Base-by-base conservation (phyloP, 768 basidiomycete genomes). In the Suillus plorans region DNA sequence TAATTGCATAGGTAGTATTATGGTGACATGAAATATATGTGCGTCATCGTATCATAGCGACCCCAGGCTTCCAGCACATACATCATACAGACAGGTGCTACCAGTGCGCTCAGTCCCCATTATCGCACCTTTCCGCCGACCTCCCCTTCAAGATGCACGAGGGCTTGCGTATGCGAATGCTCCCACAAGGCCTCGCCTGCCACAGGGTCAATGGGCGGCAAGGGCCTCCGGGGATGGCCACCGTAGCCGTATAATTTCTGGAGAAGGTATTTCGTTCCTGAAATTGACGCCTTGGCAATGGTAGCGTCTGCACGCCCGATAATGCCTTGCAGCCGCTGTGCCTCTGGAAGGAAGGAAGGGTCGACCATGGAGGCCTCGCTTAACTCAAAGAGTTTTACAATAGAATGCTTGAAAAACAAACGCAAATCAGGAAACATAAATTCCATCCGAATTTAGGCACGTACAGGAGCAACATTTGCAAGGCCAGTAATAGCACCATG, bases 401-500 rank as follows among this genome's bases (percentile, higher is more conserved):
- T 77, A 0, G 92, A 77, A 69, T 85, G 72, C 89, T 92, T 71
- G 8, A 37, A 50, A 66, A 63, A 49, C 52, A 53, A 37, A 34
- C n/a, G 42, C 42, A 57, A 60, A 58, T 66, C 37, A 68, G 20
- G 22, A 53, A 5, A 41, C 44, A 50, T 49, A 63, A 39, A 31
- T 31, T 42, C 4, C 47, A 47, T n/a, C 37, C 14, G 65, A 64
- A 65, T 34, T 37, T 66, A 49, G 4, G 59, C 37, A 41, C 84
- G 65, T 69, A 89, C 92, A 12, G 92, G 93, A 53, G 90, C 88
- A 63, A 95, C 73, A 73, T 96, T 96, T 9, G 85, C 94, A 22
- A 96, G 86, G 55, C 95, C 95, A 41, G 91, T 94, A 73, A 97
- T 97, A 57, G 92, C 94, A 56, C 95, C 95, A 69, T 95, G 89